A percentile compares a stretch with the other conserved stretches of the same genome.
phyloP scores from a whole-genome alignment of 768 basidiomycete genomes.

The Suillus clintonianus region DNA sequence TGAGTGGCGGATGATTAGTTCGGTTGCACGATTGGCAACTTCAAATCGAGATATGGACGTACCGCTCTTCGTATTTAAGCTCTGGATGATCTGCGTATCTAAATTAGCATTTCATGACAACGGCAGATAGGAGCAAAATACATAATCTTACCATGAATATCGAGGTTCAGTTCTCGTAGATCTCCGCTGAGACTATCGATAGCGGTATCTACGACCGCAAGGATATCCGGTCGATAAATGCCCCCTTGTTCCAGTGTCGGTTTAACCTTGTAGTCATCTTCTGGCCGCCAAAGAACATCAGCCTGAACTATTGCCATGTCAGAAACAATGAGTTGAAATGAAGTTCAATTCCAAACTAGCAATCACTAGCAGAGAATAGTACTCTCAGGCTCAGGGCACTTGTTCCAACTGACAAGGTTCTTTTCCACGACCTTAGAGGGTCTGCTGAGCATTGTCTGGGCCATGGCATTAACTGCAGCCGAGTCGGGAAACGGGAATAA shows the following conservation, averaged over 20 bases:
- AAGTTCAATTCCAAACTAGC: not conserved
- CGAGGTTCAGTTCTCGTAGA: constrained; percentile 58
- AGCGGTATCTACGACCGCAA: constrained; percentile 53
- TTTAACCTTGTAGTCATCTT: constrained; percentile 15
- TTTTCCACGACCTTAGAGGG: no score
- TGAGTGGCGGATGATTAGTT: constrained; percentile 21
- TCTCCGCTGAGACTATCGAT: constrained; percentile 51
- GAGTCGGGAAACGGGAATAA: no score
- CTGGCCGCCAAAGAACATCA: constrained; percentile 41
- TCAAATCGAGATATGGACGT: constrained; percentile 10
- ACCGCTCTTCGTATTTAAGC: constrained; percentile 63
- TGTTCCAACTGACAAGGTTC: no score
- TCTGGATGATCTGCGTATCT: constrained; percentile 62
- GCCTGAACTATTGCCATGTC: not conserved
- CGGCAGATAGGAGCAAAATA: not conserved
- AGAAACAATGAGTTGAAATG: not conserved
- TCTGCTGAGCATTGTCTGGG: no score
- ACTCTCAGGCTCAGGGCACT: no score
- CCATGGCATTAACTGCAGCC: no score
- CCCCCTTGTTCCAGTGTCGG: constrained; percentile 16
- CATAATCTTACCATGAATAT: constrained; percentile 58
- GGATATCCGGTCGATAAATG: constrained; percentile 52
- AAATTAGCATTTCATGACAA: constrained; percentile 1
- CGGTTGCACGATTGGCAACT: not conserved
- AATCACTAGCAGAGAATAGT: not conserved